Evolutionary conservation across 495 filamentous ascomycete species (phyloP), one percentile per base, ranked within the genome.

Genomic region (Acidiella bohemica): DNA sequence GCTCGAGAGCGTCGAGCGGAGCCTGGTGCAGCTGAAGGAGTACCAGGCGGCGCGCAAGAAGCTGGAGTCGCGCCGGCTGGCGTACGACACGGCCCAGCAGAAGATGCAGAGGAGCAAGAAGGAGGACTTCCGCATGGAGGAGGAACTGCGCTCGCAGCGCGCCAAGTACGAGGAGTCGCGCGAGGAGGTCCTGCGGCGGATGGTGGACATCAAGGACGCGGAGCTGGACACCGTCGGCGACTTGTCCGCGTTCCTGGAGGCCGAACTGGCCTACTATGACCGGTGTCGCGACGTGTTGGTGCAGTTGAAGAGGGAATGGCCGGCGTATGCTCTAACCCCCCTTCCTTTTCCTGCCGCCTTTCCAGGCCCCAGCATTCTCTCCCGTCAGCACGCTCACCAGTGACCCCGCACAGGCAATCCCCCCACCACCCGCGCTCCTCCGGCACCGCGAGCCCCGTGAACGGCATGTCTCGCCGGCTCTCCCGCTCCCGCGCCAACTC

Each of bases 141-240:
- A 97, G 58, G 88, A 97, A 58, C 70, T 93, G 36, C 78, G 92
- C 43, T 71, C 75, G 11, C 80, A 93, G 55, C 94, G 94, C 54
- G 81, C 83, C 43, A 97, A 95, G 59, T 97, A 94, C 53, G 90
- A 94, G 53, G 92, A 96, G 59, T 81, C 84, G 5, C 93, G 74
- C 46, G 90, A 96, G 47, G 90, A 97, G 51, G 88, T 97, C 42
- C 68, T 75, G 47, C 76, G 88, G 46, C 73, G 90, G 39, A 97
- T 97, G 92, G 73, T 90, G 59, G 90, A 97, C 49, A 93, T 97
- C 59, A 83, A 90, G 59, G 84, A 94, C 38, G 75, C 84, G 6
- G 90, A 97, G 56, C 68, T 63, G 13, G 90, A 96, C 36, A 86
- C 78, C 47, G 72, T 94, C 22, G 69, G 69, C 41, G 88, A 95